Evolutionary conservation across 768 basidiomycete genomes (phyloP), one percentile per base, ranked within the genome.

Genomic region (Suillus lakei): DNA sequence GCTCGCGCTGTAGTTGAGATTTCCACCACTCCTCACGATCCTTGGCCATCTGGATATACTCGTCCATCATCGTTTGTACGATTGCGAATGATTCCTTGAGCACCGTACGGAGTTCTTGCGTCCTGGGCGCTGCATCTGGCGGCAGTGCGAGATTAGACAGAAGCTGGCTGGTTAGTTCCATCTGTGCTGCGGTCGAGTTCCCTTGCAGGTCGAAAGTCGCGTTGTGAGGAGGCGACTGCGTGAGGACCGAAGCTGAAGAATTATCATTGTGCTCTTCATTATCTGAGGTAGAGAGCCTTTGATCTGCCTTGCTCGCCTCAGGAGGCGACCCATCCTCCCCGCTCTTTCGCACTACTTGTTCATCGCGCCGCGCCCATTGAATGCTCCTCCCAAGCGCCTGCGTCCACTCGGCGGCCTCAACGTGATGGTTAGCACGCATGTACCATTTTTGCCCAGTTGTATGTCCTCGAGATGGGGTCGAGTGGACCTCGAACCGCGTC

Each of bases 351-450:
- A 71, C 66, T 34, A 68, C 65, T 56, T 73, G 71, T 32, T 77
- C 77, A 41, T 84, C 81, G n/a, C 81, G 80, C 63, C 83, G 84
- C 56, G 83, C 84, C 83, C 88, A 90, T 38, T 95, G 92, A 65
- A 95, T 90, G 67, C 88, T 90, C 72, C 85, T 86, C 21, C 79
- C 77, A 55, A 98, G 85, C 0, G 90, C 91, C 64, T 91, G 87
- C 2, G 88, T 87, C 96, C 96, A 98, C 13, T 95, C 84, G 5
- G 90, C 84, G 5, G 93, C 93, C 76, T 98, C 96, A 6, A 92
- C 93, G 0, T 91, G 93, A 70, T 98, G 95, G 67, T 89, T 92
- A 0, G 91, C 91, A 64, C 89, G 91, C 77, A 95, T 82, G 74
- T 90, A 91, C 93, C 93, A 93, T 75, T 89, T 92, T 71, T 91